A percentile compares a stretch with the other conserved stretches of the same genome.
phyloP scores from a whole-genome alignment of 2,329 filamentous ascomycete species.

The Fusarium tjaetaba region DNA sequence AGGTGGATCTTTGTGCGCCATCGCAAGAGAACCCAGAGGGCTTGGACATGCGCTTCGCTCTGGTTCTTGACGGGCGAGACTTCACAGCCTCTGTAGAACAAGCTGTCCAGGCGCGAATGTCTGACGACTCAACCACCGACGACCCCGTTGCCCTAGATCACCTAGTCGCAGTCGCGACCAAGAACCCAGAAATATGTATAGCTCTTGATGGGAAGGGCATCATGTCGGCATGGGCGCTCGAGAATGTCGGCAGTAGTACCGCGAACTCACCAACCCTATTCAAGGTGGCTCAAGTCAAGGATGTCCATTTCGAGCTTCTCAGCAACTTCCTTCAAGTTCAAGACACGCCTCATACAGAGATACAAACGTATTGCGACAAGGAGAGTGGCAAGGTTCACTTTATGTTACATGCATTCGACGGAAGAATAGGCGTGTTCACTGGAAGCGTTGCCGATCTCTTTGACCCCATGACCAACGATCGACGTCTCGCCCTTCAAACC shows the following conservation, averaged over 20 bases:
- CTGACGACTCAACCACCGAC: slow-evolving; percentile 66
- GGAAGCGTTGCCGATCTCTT: slow-evolving; percentile 82
- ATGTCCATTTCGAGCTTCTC: slow-evolving; percentile 61
- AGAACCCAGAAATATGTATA: slow-evolving; percentile 86
- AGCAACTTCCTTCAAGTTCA: slow-evolving; percentile 43
- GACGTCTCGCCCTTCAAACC: slow-evolving; percentile 69
- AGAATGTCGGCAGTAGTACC: slow-evolving; percentile 80
- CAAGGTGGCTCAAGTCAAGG: slow-evolving; percentile 83
- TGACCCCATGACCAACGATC: slow-evolving; percentile 71
- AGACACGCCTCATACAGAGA: slow-evolving; percentile 66
- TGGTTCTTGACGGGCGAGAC: slow-evolving; percentile 84
- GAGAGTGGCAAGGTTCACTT: slow-evolving; percentile 74
- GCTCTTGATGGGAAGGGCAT: slow-evolving; percentile 84
- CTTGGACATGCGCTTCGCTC: slow-evolving; percentile 58
- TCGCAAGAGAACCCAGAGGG: slow-evolving; percentile 60
- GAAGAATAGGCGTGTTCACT: slow-evolving; percentile 83
- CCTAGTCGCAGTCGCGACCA: slow-evolving; percentile 85
- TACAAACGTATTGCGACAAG: slow-evolving; percentile 77
- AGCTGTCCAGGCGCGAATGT: slow-evolving; percentile 70
- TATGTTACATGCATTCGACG: slow-evolving; percentile 85
- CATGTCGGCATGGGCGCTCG: slow-evolving; percentile 92
- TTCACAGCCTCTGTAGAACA: slow-evolving; percentile 81
- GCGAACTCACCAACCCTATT: slow-evolving; percentile 77
- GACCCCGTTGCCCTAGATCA: slow-evolving; percentile 79
- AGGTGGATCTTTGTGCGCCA: slow-evolving; percentile 78